These are phyloP conservation scores for Blastocystis sp. DNA, from an alignment of 352 stramenopile species.

Conservation along the genomic window DNA sequence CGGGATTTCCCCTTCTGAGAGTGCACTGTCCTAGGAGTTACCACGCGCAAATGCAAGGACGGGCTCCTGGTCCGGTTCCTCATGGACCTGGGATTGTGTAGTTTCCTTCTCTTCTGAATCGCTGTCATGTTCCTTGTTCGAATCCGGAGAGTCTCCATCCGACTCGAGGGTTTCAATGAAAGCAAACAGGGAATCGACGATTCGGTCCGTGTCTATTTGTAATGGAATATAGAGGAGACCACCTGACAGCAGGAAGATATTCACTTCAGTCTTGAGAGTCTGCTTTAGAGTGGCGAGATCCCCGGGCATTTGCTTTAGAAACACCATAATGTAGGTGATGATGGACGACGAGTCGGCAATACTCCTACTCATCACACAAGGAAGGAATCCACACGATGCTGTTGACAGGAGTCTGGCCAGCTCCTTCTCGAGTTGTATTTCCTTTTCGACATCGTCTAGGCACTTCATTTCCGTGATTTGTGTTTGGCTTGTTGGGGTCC, in stretches of 20 bases:
- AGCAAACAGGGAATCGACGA: constrained; percentile 53
- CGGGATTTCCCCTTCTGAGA: too few relatives aligned
- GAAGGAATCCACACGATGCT: not conserved
- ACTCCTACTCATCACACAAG: constrained; percentile 15
- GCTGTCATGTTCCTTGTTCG: not conserved
- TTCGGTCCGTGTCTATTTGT: constrained; percentile 43
- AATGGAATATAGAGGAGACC: not conserved
- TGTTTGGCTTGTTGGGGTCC: not conserved
- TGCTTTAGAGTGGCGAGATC: not conserved
- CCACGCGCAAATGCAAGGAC: too few relatives aligned
- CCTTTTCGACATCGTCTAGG: constrained; percentile 13
- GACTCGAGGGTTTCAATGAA: constrained; percentile 28
- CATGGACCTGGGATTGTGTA: not conserved
- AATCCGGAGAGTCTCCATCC: not conserved
- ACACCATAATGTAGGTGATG: constrained; percentile 35
- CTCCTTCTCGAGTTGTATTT: constrained; percentile 7
- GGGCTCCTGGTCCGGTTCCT: too few relatives aligned
- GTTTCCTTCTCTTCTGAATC: constrained; percentile 4
- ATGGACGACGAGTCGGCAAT: constrained; percentile 7
- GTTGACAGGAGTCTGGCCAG: constrained; percentile 1
- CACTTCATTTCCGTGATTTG: constrained; percentile 18
- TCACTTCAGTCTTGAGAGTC: constrained; percentile 13
- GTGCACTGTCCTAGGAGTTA: too few relatives aligned
- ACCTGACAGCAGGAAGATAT: constrained; percentile 52
- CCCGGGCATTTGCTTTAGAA: constrained; percentile 27